These are phyloP conservation scores for Penicillium sp. DNA, from an alignment of 2,329 filamentous ascomycete species.

Conservation along the genomic window DNA sequence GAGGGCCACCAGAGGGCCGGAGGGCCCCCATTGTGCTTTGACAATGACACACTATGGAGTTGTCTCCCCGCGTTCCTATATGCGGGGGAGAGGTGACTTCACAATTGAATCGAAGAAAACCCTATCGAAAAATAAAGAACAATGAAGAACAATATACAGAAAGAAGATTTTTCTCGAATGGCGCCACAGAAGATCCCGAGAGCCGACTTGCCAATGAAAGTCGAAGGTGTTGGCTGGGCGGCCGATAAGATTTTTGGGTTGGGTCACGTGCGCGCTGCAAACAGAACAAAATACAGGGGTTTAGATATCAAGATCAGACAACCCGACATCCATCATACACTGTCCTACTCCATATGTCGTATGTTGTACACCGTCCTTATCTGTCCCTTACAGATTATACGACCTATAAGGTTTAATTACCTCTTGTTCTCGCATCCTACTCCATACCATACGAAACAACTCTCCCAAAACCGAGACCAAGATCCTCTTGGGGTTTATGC, in stretches of 20 bases:
- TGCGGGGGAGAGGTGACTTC: constrained; percentile 1
- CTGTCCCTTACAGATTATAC: background rate
- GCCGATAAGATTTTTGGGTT: background rate
- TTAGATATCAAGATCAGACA: background rate
- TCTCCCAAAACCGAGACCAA: background rate
- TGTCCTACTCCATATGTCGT: too few relatives aligned
- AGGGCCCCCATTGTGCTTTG: background rate
- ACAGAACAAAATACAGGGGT: background rate
- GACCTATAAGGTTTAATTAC: background rate
- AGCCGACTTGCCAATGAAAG: constrained; percentile 8
- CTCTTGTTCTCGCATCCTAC: background rate
- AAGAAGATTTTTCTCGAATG: background rate
- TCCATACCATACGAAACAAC: background rate
- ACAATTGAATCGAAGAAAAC: background rate
- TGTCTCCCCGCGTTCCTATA: constrained; percentile 6
- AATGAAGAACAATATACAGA: background rate
- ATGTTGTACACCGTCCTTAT: too few relatives aligned
- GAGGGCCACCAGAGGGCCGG: background rate
- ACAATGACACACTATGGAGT: constrained; percentile 8
- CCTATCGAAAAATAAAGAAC: background rate
- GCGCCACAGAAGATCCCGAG: constrained; percentile 5
- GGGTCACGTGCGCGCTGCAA: background rate
- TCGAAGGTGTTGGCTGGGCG: background rate
- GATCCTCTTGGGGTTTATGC: background rate
- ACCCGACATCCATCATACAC: too few relatives aligned